A percentile compares a stretch with the other conserved stretches of the same genome.
phyloP scores from a whole-genome alignment of 2,329 filamentous ascomycete genomes.

The Alternaria burnsii region DNA sequence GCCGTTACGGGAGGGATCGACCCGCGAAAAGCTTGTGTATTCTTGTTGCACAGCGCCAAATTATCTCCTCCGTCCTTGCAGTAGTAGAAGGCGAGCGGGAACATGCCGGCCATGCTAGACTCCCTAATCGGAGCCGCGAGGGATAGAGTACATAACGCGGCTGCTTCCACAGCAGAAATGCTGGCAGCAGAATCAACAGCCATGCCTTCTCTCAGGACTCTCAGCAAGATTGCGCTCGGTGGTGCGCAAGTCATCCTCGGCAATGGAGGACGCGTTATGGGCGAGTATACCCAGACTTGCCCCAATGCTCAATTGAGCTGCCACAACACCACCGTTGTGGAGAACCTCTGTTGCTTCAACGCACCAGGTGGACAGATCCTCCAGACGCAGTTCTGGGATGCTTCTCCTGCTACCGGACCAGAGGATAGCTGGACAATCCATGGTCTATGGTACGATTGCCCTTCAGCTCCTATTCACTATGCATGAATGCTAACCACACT shows the following conservation, averaged over 20 bases:
- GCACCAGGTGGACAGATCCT: constrained; percentile 74
- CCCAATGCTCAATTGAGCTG: constrained; percentile 65
- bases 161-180: constrained; percentile 17
- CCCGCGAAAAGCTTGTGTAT: constrained; percentile 41
- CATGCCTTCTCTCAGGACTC: constrained; percentile 47
- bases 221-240: constrained; percentile 49
- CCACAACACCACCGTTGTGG: constrained; percentile 67
- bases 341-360: constrained; percentile 78
- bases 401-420: constrained; percentile 70
- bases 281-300: constrained; percentile 35
- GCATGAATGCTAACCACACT: background rate
- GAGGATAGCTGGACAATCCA: constrained; percentile 77
- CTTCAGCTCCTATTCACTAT: background rate
- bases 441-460: constrained; percentile 65
- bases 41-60: constrained; percentile 16
- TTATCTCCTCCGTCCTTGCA: constrained; percentile 7
- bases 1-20: constrained; percentile 36
- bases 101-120: constrained; percentile 37
- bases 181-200: constrained; percentile 35
- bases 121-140: constrained; percentile 27
- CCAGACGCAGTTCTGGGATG: constrained; percentile 82
- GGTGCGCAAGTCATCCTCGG: constrained; percentile 47
- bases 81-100: constrained; percentile 13
- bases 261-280: constrained; percentile 37
- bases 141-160: constrained; percentile 40